Percentiles rank a stretch among this genome's conserved stretches.
Evolutionary conservation across 805 yeast species (phyloP).

Genomic region (Pichia paraexigua): DNA sequence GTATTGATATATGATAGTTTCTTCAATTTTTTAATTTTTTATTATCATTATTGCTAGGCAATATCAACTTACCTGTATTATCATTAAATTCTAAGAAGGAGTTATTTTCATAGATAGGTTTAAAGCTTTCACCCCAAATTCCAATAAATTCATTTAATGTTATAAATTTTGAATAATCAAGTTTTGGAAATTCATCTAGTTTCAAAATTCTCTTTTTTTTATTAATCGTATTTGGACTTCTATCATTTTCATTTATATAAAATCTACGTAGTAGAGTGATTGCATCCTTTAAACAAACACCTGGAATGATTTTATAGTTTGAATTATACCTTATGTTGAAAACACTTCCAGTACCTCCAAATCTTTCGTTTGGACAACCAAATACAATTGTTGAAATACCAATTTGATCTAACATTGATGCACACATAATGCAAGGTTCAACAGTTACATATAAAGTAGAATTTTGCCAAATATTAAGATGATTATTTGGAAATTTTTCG

Average conservation of each 20-base stretch:
- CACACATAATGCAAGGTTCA: constrained; percentile 98
- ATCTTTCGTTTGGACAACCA: constrained; percentile 92
- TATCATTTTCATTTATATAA: constrained; percentile 75
- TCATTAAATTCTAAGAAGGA: constrained; percentile 20
- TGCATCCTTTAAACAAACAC: constrained; percentile 73
- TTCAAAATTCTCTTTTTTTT: constrained; percentile 63
- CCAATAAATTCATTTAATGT: constrained; percentile 40
- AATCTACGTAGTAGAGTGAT: constrained; percentile 73
- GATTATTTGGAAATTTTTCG: constrained; percentile 22
- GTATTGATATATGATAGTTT: not conserved
- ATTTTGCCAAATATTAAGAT: constrained; percentile 36
- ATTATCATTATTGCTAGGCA: not conserved
- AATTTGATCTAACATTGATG: constrained; percentile 77
- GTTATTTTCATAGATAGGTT: constrained; percentile 19
- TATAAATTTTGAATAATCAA: constrained; percentile 51
- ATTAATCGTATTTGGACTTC: constrained; percentile 73
- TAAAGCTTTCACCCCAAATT: constrained; percentile 39
- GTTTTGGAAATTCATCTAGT: constrained; percentile 46
- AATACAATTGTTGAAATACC: constrained; percentile 68
- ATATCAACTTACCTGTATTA: constrained; percentile 1
- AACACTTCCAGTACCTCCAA: constrained; percentile 95
- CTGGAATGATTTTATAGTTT: constrained; percentile 43
- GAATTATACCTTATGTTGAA: constrained; percentile 38
- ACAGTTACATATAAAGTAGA: constrained; percentile 84
- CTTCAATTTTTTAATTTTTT: not conserved